Conservation (phyloP, 495 filamentous ascomycete species). For the Achaetomiella virescens region DNA sequence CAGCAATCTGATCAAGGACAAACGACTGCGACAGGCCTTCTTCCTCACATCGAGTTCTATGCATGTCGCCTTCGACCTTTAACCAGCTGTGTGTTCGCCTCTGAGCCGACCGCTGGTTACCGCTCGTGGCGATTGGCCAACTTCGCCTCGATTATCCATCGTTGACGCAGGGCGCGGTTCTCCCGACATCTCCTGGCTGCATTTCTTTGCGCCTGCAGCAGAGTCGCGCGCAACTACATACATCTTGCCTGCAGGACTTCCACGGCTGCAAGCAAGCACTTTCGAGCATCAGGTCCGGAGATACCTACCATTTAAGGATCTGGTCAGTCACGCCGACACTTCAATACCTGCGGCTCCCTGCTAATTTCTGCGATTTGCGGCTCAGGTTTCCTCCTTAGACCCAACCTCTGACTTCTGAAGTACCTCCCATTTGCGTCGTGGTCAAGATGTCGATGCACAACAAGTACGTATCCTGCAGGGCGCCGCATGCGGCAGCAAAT, state of each 20-base stretch:
- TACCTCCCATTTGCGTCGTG: neutral
- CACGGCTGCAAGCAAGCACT: neutral
- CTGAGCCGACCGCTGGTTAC: slow-evolving; percentile 16
- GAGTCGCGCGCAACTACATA: neutral
- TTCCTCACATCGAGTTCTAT: slow-evolving; percentile 2
- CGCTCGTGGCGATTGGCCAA: neutral
- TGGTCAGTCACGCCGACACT: neutral
- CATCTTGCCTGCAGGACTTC: neutral
- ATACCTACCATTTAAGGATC: neutral
- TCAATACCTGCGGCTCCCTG: neutral
- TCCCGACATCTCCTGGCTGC: neutral
- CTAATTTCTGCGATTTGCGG: too few relatives aligned
- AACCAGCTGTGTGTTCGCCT: slow-evolving; percentile 14
- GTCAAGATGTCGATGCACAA: slow-evolving; percentile 17
- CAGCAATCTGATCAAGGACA: neutral
- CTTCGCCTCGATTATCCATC: neutral
- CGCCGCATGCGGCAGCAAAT: too few relatives aligned
- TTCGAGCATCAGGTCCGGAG: neutral
- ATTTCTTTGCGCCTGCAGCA: neutral
- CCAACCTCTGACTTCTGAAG: too few relatives aligned
- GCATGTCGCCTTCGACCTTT: slow-evolving; percentile 18
- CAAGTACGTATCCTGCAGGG: slow-evolving; percentile 3
- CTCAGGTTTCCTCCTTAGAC: too few relatives aligned
- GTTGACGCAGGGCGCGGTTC: neutral
- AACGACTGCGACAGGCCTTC: neutral